phyloP scores from a whole-genome alignment of 148 eudicot genomes.

The Camellia sinensis region DNA sequence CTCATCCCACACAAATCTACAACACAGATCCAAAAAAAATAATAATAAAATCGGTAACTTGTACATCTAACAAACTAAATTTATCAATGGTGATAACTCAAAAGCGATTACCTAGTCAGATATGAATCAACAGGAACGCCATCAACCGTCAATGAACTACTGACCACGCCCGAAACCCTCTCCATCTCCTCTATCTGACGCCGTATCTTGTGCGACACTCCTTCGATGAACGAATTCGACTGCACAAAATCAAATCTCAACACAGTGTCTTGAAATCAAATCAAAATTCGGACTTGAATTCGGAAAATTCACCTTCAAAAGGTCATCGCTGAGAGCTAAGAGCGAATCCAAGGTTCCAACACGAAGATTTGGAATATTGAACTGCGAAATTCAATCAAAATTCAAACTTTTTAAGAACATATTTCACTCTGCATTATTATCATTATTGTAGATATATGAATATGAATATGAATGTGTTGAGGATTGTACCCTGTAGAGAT shows the following conservation, averaged over 20 bases:
- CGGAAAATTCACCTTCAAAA: slow-evolving; percentile 51
- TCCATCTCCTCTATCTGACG: slow-evolving; percentile 98
- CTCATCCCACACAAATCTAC: slow-evolving; percentile 95
- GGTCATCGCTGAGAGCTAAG: slow-evolving; percentile 80
- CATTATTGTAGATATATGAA: neutral
- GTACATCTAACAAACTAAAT: neutral
- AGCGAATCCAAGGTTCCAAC: slow-evolving; percentile 89
- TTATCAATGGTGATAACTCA: slow-evolving; percentile 12
- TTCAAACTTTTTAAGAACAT: neutral
- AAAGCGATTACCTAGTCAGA: slow-evolving; percentile 58
- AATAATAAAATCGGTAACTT: neutral
- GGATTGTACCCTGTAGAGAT: slow-evolving; percentile 61
- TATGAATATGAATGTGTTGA: neutral
- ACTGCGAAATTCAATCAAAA: slow-evolving; percentile 44
- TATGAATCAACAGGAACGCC: slow-evolving; percentile 94
- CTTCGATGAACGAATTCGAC: slow-evolving; percentile 56
- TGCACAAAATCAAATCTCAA: slow-evolving; percentile 21
- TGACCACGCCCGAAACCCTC: slow-evolving; percentile 69
- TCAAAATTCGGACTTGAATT: neutral
- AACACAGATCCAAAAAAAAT: slow-evolving; percentile 1
- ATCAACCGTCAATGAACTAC: slow-evolving; percentile 78
- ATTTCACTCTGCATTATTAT: neutral
- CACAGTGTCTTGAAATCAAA: neutral
- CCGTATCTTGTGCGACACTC: slow-evolving; percentile 70
- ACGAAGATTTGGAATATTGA: slow-evolving; percentile 83